phyloP scores from a whole-genome alignment of 2,329 filamentous ascomycete species.

The Trichocomaceae sp. region DNA sequence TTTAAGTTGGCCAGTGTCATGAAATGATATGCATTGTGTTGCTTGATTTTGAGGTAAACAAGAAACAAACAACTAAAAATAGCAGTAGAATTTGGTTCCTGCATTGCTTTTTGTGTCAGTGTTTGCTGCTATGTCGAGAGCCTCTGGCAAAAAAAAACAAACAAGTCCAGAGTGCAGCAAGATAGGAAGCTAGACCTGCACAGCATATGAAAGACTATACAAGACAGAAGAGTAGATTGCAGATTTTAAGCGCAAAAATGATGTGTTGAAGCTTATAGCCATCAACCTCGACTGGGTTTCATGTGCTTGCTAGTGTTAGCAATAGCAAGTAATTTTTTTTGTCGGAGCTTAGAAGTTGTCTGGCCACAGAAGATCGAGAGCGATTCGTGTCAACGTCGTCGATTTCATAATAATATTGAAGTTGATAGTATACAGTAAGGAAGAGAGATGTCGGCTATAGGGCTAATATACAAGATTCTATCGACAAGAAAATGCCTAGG shows the following conservation, averaged over 20 bases:
- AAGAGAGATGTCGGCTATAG: neutral
- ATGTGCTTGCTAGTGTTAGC: neutral
- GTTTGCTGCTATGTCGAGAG: neutral
- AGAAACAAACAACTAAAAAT: too few relatives aligned
- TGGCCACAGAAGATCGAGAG: neutral
- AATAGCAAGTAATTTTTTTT: neutral
- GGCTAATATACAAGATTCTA: conserved; percentile 2
- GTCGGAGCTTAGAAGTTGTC: neutral
- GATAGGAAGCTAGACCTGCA: too few relatives aligned
- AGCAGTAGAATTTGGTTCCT: too few relatives aligned
- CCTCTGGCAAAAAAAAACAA: neutral
- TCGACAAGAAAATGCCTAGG: neutral
- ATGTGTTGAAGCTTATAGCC: too few relatives aligned
- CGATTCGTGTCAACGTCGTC: neutral
- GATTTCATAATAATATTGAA: neutral
- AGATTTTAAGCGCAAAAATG: neutral
- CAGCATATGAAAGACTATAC: too few relatives aligned
- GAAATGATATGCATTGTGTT: too few relatives aligned
- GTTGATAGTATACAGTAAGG: neutral
- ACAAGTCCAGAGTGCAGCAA: neutral
- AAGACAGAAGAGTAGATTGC: neutral
- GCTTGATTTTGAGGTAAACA: neutral
- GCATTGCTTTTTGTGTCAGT: neutral
- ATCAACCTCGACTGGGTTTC: too few relatives aligned
- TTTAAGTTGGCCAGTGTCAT: too few relatives aligned